A percentile compares a stretch with the other conserved stretches of the same genome.
Evolutionary conservation across 164 flowering plant species (phyloP).

Genomic region (Piper betle): DNA sequence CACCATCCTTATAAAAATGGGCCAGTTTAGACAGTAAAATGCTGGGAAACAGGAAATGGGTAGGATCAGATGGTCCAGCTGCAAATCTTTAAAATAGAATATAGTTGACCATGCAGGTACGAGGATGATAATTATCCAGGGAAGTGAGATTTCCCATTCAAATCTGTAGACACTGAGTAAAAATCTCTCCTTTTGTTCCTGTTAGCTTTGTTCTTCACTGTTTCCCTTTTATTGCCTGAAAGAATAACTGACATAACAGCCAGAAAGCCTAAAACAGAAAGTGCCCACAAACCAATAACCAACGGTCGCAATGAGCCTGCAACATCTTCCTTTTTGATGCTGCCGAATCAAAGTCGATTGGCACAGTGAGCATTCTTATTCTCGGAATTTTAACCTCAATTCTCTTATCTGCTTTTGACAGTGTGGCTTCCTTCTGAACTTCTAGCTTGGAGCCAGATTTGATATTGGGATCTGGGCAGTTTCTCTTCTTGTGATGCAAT

Average conservation of each 20-base stretch:
- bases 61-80: not conserved
- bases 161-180: conserved; percentile 29
- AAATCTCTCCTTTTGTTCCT: conserved; percentile 50
- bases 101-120: not conserved
- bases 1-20: not conserved
- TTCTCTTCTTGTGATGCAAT: conserved; percentile 55
- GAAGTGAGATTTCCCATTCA: conserved; percentile 12
- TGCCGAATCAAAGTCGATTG: conserved; percentile 17
- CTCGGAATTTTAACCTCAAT: conserved; percentile 5
- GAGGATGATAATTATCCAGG: not conserved
- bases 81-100: too few relatives aligned
- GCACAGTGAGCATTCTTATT: conserved; percentile 8
- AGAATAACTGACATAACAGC: conserved; percentile 28
- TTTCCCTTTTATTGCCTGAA: conserved; percentile 30
- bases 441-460: conserved; percentile 13
- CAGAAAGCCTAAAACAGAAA: conserved; percentile 49
- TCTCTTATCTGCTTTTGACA: conserved; percentile 28
- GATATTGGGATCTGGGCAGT: conserved; percentile 42
- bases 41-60: not conserved
- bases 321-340: conserved; percentile 14
- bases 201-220: conserved; percentile 26
- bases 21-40: not conserved
- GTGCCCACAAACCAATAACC: conserved; percentile 54
- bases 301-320: conserved; percentile 38
- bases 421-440: conserved; percentile 9